These are phyloP conservation scores for Phlyctochytrium planicorne DNA, from an alignment of 192 early-diverging fungal species.

Conservation along the genomic window DNA sequence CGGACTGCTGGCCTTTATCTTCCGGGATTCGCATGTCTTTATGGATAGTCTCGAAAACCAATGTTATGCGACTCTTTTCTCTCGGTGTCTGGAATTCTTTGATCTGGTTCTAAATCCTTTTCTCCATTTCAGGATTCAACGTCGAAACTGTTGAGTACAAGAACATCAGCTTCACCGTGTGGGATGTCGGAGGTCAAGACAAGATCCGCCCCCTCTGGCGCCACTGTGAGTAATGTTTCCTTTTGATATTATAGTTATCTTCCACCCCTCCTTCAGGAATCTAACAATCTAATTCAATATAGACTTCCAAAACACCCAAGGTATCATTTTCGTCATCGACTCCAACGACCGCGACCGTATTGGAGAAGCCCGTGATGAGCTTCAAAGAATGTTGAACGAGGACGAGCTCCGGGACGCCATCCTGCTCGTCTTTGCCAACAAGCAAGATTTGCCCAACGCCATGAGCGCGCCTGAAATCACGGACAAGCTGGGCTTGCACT, in stretches of 20 bases:
- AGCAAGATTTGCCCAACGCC: slow-evolving; percentile 97
- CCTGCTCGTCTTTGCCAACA: slow-evolving; percentile 96
- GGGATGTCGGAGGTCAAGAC: slow-evolving; percentile 99
- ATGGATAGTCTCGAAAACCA: too few species aligned
- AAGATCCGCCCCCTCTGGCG: slow-evolving; percentile 98
- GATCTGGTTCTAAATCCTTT: slow-evolving; percentile 9
- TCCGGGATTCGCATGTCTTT: too few species aligned
- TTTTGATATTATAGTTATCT: slow-evolving; percentile 29
- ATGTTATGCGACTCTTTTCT: too few species aligned
- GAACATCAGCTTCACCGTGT: slow-evolving; percentile 97
- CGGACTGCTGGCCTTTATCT: neutral
- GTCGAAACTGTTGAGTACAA: slow-evolving; percentile 98
- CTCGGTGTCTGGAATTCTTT: too few species aligned
- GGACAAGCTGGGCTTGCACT: slow-evolving; percentile 87
- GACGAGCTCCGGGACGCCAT: slow-evolving; percentile 90
- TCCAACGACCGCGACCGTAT: slow-evolving; percentile 95
- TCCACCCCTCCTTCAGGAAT: slow-evolving; percentile 76
- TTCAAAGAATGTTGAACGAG: slow-evolving; percentile 93
- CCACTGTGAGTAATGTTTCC: slow-evolving; percentile 83
- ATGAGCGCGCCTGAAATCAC: slow-evolving; percentile 93
- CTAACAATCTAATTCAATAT: slow-evolving; percentile 87
- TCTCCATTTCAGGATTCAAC: slow-evolving; percentile 83
- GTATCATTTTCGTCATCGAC: slow-evolving; percentile 96
- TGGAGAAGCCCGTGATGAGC: slow-evolving; percentile 89
- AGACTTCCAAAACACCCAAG: slow-evolving; percentile 97